Conservation (phyloP, 2,329 filamentous ascomycete species). For the Xylaria polymorpha region DNA sequence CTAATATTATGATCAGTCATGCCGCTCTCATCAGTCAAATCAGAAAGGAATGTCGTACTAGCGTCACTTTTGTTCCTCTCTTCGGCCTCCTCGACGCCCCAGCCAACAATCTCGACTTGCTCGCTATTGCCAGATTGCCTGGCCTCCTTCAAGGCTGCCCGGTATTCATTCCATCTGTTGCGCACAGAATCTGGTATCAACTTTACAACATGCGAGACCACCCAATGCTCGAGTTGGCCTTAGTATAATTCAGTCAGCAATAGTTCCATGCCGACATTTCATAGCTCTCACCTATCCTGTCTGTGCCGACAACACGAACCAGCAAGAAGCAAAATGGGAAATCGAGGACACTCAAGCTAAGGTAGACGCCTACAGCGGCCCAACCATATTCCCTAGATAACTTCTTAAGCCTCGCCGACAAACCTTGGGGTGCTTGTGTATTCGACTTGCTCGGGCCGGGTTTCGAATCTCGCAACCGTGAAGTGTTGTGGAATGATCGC, state of each 20-base stretch:
- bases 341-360: slow-evolving; percentile 84
- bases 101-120: slow-evolving; percentile 63
- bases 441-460: slow-evolving; percentile 38
- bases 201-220: slow-evolving; percentile 69
- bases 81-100: slow-evolving; percentile 73
- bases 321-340: slow-evolving; percentile 96
- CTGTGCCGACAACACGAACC: slow-evolving; percentile 83
- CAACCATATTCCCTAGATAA: slow-evolving; percentile 94
- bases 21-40: not conserved
- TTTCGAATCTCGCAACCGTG: slow-evolving; percentile 45
- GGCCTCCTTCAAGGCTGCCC: slow-evolving; percentile 59
- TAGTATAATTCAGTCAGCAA: slow-evolving; percentile 29
- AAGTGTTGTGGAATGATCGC: slow-evolving; percentile 46
- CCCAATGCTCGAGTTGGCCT: slow-evolving; percentile 74
- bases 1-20: slow-evolving; percentile 52
- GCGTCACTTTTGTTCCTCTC: slow-evolving; percentile 72
- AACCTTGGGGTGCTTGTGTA: slow-evolving; percentile 53
- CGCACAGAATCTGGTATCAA: slow-evolving; percentile 71
- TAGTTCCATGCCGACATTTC: not conserved
- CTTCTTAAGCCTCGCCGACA: slow-evolving; percentile 81
- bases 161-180: slow-evolving; percentile 63
- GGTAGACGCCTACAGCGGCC: slow-evolving; percentile 91
- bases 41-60: slow-evolving; percentile 69
- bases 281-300: slow-evolving; percentile 78
- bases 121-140: slow-evolving; percentile 59